Evolutionary conservation across 345 rosid species (phyloP).

Genomic region (Linum trigynum): DNA sequence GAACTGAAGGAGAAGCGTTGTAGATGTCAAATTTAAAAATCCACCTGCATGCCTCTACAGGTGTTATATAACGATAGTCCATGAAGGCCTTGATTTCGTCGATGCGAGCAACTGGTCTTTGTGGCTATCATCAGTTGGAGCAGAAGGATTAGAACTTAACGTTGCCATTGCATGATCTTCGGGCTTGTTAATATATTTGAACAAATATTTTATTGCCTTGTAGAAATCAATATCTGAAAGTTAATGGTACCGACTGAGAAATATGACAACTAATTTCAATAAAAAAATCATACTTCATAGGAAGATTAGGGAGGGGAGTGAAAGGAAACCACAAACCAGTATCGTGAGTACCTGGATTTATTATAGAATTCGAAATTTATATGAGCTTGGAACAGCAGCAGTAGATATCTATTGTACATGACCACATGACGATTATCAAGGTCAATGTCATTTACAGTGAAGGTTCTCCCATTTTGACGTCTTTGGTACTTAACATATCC

Average conservation of each 20-base stretch:
- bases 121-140: no score
- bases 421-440: constrained; percentile 8
- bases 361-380: no score
- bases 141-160: no score
- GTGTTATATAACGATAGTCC: background rate
- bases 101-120: no score
- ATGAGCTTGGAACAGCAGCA: background rate
- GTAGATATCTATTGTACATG: background rate
- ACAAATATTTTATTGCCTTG: background rate
- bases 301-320: no score
- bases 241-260: constrained; percentile 1
- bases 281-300: no score
- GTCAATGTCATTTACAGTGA: background rate
- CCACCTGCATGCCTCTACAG: constrained; percentile 11
- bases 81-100: constrained; percentile 7
- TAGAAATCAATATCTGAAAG: background rate
- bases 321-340: no score
- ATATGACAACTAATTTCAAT: no score
- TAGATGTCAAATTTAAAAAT: constrained; percentile 10
- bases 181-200: constrained; percentile 1
- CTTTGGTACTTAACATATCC: background rate
- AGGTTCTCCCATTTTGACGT: background rate
- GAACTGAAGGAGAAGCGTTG: background rate
- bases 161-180: no score
- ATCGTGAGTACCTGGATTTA: no score